Base-by-base conservation (phyloP, 2,329 filamentous ascomycete species). In the Venturia aucupariae region DNA sequence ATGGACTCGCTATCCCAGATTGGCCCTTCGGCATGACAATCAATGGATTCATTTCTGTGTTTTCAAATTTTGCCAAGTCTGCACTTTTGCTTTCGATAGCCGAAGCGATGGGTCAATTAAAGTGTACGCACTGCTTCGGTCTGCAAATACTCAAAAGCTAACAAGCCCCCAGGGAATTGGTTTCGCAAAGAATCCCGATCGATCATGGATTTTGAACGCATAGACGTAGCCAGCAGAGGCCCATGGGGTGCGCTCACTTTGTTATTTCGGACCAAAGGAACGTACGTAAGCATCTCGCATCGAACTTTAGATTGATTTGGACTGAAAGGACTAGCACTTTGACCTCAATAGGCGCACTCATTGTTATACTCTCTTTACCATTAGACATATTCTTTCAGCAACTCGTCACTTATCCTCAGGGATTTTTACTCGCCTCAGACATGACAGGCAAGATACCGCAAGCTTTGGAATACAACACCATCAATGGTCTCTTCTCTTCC, bases 11-110 rank as follows among this genome's bases (percentile, higher is more conserved):
- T 1, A 64, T 76, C 32, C 69, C 70, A 0, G 66, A 73, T 17
- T 75, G 74, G 72, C 71, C 73, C 0, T 65, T 73, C 32, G 70
- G 68, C 10, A 71, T 74, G 27, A 73, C 69, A 0, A 68, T 75
- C 41, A 76, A 76, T 66, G 67, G 73, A 0, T 60, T 74, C 41
- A 60, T 75, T 0, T 74, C 74, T 0, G 60, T 75, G 3, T 64
- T 75, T 17, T 67, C 67, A 24, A 71, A 68, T 3, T 62, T 72
- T 17, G 70, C 73, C 67, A 74, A 74, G 65, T 69, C 71, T 1
- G 67, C 70, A 8, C 68, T 76, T 65, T 66, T 71, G 10, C 70
- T 73, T 30, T 67, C 70, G 2, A 67, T 74, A 27, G 69, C 69
- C 2, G 72, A 75, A 62, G 69, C 66, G 15, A 60, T 75, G 24